A percentile compares a stretch with the other conserved stretches of the same genome.
Conservation (phyloP, 805 yeast genomes). For the Ogataea sp. region DNA sequence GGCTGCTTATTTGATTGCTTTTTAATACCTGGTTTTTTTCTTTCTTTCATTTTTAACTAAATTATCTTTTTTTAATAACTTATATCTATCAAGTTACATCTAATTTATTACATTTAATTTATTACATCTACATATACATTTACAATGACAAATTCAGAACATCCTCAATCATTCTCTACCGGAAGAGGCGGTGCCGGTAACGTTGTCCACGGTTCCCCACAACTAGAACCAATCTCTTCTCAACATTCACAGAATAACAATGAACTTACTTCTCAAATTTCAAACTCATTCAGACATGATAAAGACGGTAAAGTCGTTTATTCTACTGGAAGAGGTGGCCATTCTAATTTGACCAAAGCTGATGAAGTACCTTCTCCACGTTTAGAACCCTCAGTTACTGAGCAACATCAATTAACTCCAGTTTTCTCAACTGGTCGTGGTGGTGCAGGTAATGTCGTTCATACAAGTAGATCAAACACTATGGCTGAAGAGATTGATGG, state of each 20-base stretch:
- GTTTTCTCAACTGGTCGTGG: slow-evolving; percentile 49
- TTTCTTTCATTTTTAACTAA: not conserved
- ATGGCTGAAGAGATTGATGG: slow-evolving; percentile 34
- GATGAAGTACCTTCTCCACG: slow-evolving; percentile 36
- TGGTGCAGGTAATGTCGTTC: slow-evolving; percentile 46
- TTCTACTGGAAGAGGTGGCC: slow-evolving; percentile 54
- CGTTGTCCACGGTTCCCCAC: slow-evolving; percentile 10
- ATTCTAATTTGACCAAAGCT: slow-evolving; percentile 39
- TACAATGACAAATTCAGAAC: not conserved
- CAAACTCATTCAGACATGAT: slow-evolving; percentile 18
- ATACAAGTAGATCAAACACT: slow-evolving; percentile 22
- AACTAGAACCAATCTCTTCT: slow-evolving; percentile 1
- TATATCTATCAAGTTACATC: no score
- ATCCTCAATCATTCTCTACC: slow-evolving; percentile 18
- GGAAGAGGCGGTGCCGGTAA: slow-evolving; percentile 31
- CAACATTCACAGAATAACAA: no score
- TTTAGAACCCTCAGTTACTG: slow-evolving; percentile 27
- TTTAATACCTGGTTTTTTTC: not conserved
- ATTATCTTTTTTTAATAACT: slow-evolving; percentile 17
- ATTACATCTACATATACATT: not conserved
- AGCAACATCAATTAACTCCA: slow-evolving; percentile 30
- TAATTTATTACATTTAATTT: no score
- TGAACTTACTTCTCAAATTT: slow-evolving; percentile 6
- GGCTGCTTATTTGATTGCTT: no score
- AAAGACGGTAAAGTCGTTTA: slow-evolving; percentile 28